A percentile compares a stretch with the other conserved stretches of the same genome.
These are phyloP conservation scores for Penicillium sp. DNA, from an alignment of 2,329 filamentous ascomycete species.

Conservation along the genomic window DNA sequence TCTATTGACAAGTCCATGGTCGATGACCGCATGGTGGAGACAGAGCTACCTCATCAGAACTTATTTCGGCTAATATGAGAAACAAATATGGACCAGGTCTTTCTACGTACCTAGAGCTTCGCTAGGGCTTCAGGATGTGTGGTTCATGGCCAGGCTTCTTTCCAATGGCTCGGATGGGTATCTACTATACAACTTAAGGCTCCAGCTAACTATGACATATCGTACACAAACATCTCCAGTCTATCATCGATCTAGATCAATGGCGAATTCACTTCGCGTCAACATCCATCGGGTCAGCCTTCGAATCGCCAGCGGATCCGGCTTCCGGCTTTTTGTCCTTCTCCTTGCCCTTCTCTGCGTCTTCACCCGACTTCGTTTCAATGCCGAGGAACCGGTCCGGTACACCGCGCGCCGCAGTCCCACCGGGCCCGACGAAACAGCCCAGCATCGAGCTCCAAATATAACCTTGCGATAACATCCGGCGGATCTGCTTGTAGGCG, in stretches of 20 bases:
- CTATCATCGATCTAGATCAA: background rate
- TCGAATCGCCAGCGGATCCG: slow-evolving; percentile 2
- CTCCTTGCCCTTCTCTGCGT: slow-evolving; percentile 8
- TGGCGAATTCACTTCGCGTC: slow-evolving; percentile 4
- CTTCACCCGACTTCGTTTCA: slow-evolving; percentile 23
- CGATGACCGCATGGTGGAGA: slow-evolving; percentile 6
- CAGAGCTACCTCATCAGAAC: background rate
- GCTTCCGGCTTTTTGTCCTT: slow-evolving; percentile 1
- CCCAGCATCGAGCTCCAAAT: slow-evolving; percentile 80
- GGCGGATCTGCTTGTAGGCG: slow-evolving; percentile 77
- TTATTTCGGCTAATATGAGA: no score
- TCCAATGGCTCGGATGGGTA: slow-evolving; percentile 10
- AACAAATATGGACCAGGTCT: background rate
- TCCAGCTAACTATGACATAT: slow-evolving; percentile 3
- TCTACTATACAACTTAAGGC: slow-evolving; percentile 9
- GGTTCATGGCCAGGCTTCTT: background rate
- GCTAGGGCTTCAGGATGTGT: background rate
- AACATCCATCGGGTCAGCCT: slow-evolving; percentile 23
- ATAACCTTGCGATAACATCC: slow-evolving; percentile 71
- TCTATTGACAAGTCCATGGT: background rate
- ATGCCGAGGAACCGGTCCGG: slow-evolving; percentile 68
- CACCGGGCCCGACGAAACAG: slow-evolving; percentile 72
- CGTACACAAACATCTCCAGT: background rate
- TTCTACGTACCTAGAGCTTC: background rate
- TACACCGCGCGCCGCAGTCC: slow-evolving; percentile 70